Evolutionary conservation across 2,329 filamentous ascomycete species (phyloP), one percentile per base, ranked within the genome.

Genomic region (Cercospora zeina): DNA sequence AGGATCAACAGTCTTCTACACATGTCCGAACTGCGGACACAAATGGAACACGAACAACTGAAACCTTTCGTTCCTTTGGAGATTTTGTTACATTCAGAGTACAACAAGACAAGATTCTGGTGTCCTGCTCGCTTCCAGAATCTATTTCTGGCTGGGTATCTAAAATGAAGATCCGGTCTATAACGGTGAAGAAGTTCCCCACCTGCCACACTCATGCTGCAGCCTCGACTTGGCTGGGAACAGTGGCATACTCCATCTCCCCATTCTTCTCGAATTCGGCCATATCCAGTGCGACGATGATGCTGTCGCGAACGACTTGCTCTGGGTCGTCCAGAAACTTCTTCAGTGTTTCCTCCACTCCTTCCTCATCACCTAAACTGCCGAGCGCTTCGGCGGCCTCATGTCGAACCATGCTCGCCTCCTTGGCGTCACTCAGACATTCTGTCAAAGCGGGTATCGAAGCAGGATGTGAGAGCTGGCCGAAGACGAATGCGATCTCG

Each of bases 401-500:
- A 74, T 99, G 95, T 61, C 95, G 88, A 61, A 99, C 95, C 95
- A 99, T 99, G 72, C 93, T 92, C 24, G 86, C 89, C 79, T 99
- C 95, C 59, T 90, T 82, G 54, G 85, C 79, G 75, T 99, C 83
- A 71, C 89, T 89, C 62, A 99, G 81, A 1, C 90, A 87, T 56
- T 85, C 86, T 14, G 89, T 89, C 62, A 99, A 84, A 63, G 91
- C 91, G 3, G 95, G 93, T 68, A 99, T 97, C 1, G 92, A 96
- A n/a, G 93, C 93, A 1, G 95, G 95, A 74, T 99, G 95, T 59
- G 90, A 92, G 57, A 99, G 83, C 77, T 99, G 95, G 59, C 95
- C 95, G 70, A 99, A 99, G 13, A 99, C 95, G 75, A 99, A 99
- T 13, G 95, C 95, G 68, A 99, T 92, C 76, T 99, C 95, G 79